Evolutionary conservation across 2,329 filamentous ascomycete species (phyloP), one percentile per base, ranked within the genome.

Genomic region (Colletotrichum musicola): DNA sequence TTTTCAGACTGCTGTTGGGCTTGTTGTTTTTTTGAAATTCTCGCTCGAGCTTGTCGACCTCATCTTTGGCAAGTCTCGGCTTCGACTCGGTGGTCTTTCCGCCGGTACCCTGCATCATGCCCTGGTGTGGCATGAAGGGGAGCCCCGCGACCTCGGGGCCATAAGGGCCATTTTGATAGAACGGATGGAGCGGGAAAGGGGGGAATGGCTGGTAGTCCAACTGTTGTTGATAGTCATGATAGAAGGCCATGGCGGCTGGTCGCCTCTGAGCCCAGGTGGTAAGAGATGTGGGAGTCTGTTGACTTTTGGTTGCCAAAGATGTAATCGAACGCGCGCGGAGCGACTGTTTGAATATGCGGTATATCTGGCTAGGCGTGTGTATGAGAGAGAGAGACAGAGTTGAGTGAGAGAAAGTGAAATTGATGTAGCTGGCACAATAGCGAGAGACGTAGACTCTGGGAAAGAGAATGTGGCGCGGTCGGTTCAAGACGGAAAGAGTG

Each of bases 1-100:
- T 88, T 77, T 91, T 91, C 38, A 84, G 83, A 65, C 84, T 88
- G 77, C 87, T 90, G 60, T 86, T 89, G 10, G 89, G 89, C 78
- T 91, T 91, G 71, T 87, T 86, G 75, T 90, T 90, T 76, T 88
- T 88, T 69, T 86, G 83, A 72, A 90, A 91, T 75, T 90, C 87
- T 40, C 83, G 81, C 74, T 91, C 89, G 35, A 90, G 79, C 55
- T 87, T 76, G 70, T 88, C 86, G 9, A 89, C 87, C 75, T 89
- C 86, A 58, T 88, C 86, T 75, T 88, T 89, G 63, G 86, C 86
- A 35, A 89, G 79, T 38, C 85, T 80, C 22, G 85, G 84, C 73
- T 87, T 87, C 13, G 85, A 82, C 71, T 86, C 82, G 62, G 80
- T 82, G 22, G 79, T 78, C 72, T 81, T 78, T 30, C 60, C 70